These are phyloP conservation scores for Stentor roeselii DNA, from an alignment of 73 alveolate genomes.

Conservation along the genomic window DNA sequence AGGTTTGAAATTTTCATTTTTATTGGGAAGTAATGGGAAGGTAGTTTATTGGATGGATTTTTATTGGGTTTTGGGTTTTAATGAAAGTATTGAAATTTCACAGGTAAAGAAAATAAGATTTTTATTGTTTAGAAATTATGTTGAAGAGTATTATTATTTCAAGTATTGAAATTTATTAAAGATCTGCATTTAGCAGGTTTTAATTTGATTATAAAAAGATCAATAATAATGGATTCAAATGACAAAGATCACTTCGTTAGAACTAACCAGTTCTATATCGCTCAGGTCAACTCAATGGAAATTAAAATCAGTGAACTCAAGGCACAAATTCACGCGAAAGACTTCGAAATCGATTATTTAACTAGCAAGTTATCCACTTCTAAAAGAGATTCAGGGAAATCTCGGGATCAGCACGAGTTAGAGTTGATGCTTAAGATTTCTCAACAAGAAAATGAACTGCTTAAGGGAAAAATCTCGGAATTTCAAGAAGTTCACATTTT, in stretches of 20 bases:
- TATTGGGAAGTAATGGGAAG: no score
- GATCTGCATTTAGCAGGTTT: no score
- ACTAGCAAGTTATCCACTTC: neutral
- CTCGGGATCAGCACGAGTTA: neutral
- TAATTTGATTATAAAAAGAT: no score
- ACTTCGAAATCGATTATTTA: neutral
- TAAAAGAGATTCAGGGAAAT: neutral
- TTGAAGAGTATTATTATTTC: no score
- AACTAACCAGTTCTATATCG: constrained; percentile 5
- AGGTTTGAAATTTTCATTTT: neutral
- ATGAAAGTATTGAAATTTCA: no score
- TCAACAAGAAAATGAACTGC: neutral
- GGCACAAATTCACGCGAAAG: constrained; percentile 3
- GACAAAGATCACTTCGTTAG: neutral
- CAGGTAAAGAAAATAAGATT: no score
- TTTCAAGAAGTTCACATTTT: neutral
- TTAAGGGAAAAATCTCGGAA: constrained; percentile 2
- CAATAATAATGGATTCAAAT: neutral
- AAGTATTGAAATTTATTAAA: no score
- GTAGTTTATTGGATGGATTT: no score
- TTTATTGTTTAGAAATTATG: no score
- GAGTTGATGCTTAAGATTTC: neutral
- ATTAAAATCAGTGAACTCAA: constrained; percentile 19
- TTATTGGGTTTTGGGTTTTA: no score
- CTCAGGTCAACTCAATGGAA: constrained; percentile 24